Evolutionary conservation across 495 filamentous ascomycete species (phyloP), one percentile per base, ranked within the genome.

Genomic region (Hypoxylon fuscum): DNA sequence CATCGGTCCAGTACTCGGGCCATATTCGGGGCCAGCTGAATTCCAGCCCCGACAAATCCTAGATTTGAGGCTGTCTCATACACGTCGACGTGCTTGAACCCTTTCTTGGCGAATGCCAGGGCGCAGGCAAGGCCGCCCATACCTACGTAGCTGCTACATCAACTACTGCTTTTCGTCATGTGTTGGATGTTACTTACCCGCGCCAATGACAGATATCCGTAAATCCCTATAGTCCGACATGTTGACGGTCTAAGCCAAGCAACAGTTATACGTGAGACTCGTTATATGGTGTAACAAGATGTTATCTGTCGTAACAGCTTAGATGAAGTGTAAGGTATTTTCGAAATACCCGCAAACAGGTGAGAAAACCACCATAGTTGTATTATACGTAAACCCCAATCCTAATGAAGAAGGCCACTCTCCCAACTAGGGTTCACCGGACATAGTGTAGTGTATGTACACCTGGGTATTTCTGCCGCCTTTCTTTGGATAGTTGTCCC

Each of bases 1-100:
- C 89, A 77, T 9, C 82, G 72, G 69, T 91, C 87, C 21, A 93
- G 75, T 17, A 95, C 87, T 0, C 88, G 86, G 20, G 85, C 85
- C 79, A 93, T 90, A 57, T 95, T 93, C 1, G 90, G 90, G 3
- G 90, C 88, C 37, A 94, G 79, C 71, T 94, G 90, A 64, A 94
- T 91, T 22, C 90, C 90, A 5, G 90, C 90, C 44, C 91, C 91
- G 9, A 93, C 88, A 54, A 93, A 93, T 23, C 90, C 90, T 2
- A 93, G 77, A 53, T 89, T 87, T 14, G 87, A 84, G 1, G 90
- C 89, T 22, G 77, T 83, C 69, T 93, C 90, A 65, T 85, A 93
- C 38, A 93, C 85, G 47, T 88, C 79, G 69, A 93, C 87, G 38
- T 87, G 70, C 64, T 82, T 85, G 74, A 91, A 92, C 11, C 88